phyloP scores from a whole-genome alignment of 1,139 yeast species.

The Meyerozyma carpophila region DNA sequence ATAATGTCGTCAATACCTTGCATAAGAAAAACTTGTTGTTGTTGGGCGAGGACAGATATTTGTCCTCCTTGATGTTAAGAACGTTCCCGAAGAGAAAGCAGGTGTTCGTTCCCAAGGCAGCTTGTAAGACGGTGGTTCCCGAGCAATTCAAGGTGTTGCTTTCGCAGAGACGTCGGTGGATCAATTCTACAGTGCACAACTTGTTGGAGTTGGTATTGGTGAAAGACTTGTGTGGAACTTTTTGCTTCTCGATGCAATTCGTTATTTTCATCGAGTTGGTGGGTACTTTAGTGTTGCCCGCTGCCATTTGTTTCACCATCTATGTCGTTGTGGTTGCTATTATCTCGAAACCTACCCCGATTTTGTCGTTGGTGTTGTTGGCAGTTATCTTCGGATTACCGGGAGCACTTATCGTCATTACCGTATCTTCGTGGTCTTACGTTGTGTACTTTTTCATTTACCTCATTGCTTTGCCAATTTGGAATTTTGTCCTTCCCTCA shows the following conservation, averaged over 20 bases:
- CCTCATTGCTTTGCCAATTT: slow-evolving; percentile 78
- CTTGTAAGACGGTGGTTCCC: slow-evolving; percentile 91
- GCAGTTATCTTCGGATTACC: slow-evolving; percentile 87
- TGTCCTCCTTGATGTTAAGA: slow-evolving; percentile 82
- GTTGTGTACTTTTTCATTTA: slow-evolving; percentile 80
- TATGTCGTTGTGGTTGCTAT: slow-evolving; percentile 77
- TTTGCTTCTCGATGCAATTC: slow-evolving; percentile 96
- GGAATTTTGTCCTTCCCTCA: slow-evolving; percentile 89
- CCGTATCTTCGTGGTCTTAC: slow-evolving; percentile 76
- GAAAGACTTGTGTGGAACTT: slow-evolving; percentile 91
- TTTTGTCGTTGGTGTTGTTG: slow-evolving; percentile 71
- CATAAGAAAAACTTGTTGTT: slow-evolving; percentile 85
- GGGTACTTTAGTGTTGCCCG: slow-evolving; percentile 89
- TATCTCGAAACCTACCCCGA: slow-evolving; percentile 77
- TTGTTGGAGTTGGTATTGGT: slow-evolving; percentile 86
- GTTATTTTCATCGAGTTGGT: slow-evolving; percentile 81
- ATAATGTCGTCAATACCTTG: slow-evolving; percentile 79
- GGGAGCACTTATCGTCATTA: slow-evolving; percentile 78
- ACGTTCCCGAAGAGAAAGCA: slow-evolving; percentile 93
- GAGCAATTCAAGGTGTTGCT: slow-evolving; percentile 72
- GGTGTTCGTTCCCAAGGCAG: slow-evolving; percentile 92
- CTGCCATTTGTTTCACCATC: slow-evolving; percentile 81
- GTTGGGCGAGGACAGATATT: slow-evolving; percentile 89
- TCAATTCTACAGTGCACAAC: slow-evolving; percentile 94
- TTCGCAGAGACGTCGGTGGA: slow-evolving; percentile 98